Percentiles rank a stretch among this genome's conserved stretches.
Evolutionary conservation across 257 asterid genomes (phyloP).

Genomic region (Solanum commersonii): DNA sequence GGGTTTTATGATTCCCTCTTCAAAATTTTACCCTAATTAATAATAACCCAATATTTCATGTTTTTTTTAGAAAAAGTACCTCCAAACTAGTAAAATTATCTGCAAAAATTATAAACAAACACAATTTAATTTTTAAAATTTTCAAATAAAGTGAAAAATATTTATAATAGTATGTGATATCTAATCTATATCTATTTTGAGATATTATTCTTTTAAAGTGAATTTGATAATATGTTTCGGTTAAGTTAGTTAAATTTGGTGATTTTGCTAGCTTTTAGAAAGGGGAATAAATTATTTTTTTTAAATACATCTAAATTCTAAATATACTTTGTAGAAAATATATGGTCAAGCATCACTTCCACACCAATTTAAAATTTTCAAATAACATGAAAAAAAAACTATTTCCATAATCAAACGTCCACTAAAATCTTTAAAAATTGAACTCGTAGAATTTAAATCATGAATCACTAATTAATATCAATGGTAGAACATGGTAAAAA

Average conservation of each 20-base stretch:
- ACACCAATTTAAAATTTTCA: too few relatives aligned
- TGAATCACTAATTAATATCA: not conserved
- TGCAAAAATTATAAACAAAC: too few relatives aligned
- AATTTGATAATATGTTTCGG: not conserved
- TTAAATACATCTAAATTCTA: not conserved
- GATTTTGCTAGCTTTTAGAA: too few relatives aligned
- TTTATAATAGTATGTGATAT: not conserved
- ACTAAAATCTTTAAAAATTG: too few relatives aligned
- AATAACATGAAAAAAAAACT: too few relatives aligned
- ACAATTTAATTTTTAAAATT: too few relatives aligned
- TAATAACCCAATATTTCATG: not conserved
- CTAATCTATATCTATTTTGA: not conserved
- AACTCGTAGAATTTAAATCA: too few relatives aligned
- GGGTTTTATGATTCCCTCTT: not conserved
- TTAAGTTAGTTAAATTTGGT: not conserved
- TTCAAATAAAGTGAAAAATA: not conserved
- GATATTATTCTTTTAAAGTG: not conserved
- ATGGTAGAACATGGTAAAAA: too few relatives aligned
- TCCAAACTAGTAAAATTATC: too few relatives aligned
- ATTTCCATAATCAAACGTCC: too few relatives aligned
- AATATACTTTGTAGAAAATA: not conserved
- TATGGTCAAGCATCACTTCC: not conserved
- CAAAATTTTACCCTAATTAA: not conserved
- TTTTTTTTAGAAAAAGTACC: too few relatives aligned
- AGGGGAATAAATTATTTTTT: too few relatives aligned